Evolutionary conservation across 768 basidiomycete species (phyloP).

Genomic region (Calocybe cyanea): DNA sequence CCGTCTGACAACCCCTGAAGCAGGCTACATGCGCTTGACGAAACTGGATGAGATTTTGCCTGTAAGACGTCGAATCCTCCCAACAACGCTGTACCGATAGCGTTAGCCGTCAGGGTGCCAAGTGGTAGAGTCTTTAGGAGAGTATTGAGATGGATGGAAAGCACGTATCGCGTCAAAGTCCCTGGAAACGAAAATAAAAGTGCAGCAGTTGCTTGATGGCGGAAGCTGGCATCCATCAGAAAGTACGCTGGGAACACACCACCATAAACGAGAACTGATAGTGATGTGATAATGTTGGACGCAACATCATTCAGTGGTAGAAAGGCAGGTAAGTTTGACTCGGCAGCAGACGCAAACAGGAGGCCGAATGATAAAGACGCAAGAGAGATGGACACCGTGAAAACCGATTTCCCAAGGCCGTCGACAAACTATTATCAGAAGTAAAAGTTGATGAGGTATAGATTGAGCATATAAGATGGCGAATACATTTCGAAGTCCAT

Average conservation of each 20-base stretch:
- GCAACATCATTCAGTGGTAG: conserved; percentile 38
- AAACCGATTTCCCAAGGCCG: conserved; percentile 73
- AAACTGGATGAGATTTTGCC: conserved; percentile 37
- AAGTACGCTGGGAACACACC: conserved; percentile 80
- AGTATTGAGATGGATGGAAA: conserved; percentile 72
- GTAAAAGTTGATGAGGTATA: conserved; percentile 1
- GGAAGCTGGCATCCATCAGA: conserved; percentile 60
- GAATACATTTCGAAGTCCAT: conserved; percentile 72
- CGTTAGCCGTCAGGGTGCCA: conserved; percentile 77
- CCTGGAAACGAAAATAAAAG: conserved; percentile 90
- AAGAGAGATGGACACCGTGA: conserved; percentile 77
- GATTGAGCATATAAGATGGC: neutral
- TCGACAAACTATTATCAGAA: conserved; percentile 68
- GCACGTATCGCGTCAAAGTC: conserved; percentile 74
- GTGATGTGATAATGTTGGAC: conserved; percentile 46
- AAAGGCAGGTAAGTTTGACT: conserved; percentile 37
- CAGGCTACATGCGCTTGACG: conserved; percentile 56
- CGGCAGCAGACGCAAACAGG: conserved; percentile 46
- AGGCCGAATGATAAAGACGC: conserved; percentile 75
- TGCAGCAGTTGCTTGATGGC: conserved; percentile 80
- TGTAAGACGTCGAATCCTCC: conserved; percentile 72
- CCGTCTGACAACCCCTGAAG: conserved; percentile 86
- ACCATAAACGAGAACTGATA: conserved; percentile 66
- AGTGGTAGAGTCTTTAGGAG: conserved; percentile 60
- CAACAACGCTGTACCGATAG: conserved; percentile 78